Evolutionary conservation across 148 eudicot genomes (phyloP), one percentile per base, ranked within the genome.

Genomic region (Chenopodium quinoa): DNA sequence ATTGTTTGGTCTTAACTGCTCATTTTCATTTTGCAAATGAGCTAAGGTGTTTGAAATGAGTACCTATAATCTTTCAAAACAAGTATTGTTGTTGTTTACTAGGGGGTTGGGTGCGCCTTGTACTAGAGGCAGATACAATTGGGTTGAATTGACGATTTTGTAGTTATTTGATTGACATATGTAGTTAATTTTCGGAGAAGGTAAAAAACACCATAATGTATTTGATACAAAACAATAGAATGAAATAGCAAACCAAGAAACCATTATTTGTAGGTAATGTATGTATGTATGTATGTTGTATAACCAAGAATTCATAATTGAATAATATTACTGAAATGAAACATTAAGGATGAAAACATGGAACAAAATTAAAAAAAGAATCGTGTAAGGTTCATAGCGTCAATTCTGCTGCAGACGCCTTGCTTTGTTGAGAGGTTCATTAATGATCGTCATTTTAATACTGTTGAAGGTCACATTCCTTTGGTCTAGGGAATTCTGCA

Each of bases 401-500:
- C 77, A 23, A 74, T 25, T 48, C 5, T 23, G 25, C 2, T 50
- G 54, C 16, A 25, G 77, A 63, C 77, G 52, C 77, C 60, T 23
- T 23, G 37, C 40, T 46, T 27, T 74, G 37, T 44, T 19, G 14
- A 20, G 32, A 47, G 0, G 17, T 72, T 20, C 75, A 40, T 69
- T 69, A 69, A 63, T 47, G 81, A 66, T 16, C 13, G 20, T 54
- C 69, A 56, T 32, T 20, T 58, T 76, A 76, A 80, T 80, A 89
- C 63, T 91, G 91, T 78, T 82, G 80, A 82, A 83, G 81, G n/a
- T 47, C 85, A 75, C 94, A 90, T 74, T 93, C 93, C 79, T 84
- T 67, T 19, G 97, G 90, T 40, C 44, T 40, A 40, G 83, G 86
- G 68, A 40, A 73, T 50, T 50, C 77, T 71, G 90, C 87, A 11